Base-by-base conservation (phyloP, 2,329 filamentous ascomycete genomes). In the Epichloe aotearoae region DNA sequence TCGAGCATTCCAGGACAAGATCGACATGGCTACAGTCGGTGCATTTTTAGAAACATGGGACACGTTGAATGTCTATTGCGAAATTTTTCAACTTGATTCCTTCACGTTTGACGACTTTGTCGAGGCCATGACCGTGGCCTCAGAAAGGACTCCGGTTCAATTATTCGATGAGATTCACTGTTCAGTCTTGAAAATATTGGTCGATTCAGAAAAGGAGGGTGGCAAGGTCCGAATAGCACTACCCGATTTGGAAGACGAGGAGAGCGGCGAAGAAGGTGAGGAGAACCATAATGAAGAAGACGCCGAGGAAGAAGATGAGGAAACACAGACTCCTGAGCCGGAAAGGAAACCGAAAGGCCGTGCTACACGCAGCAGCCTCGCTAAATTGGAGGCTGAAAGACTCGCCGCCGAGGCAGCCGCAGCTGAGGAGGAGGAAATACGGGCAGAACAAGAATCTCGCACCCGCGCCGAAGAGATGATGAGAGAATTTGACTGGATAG, bases 61-160 rank as follows among this genome's bases (percentile, higher is more conserved):
- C 59, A 96, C 90, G 0, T 75, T 98, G 36, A 98, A 96, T 61
- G 91, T 98, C n/a, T 96, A 96, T 63, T 95, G 89, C 62, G 88
- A 95, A 61, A 84, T 96, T 17, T 95, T 95, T 62, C 81, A 88
- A 61, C 75, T 98, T 26, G 93, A 98, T 66, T 97, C 91, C 0
- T 98, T 98, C 63, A 97, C 91, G 0, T 94, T 97, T 61, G 93
- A 98, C 64, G 93, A 98, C 65, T 97, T 90, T 60, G 76, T 95
- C 4, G 86, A 97, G 63, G 85, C 90, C 0, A 82, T 98, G 74
- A 77, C 83, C 46, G 84, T 90, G 52, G 78, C 85, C 0, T 88
- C 82, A 0, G 78, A 83, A 36, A 81, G 88, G 20, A 71, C 80
- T 1, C 83, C 84, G 7, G 93, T 93, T 49, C 85, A 96, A 62